Conservation (phyloP, 2,329 filamentous ascomycete species). For the Bipolaris oryzae region DNA sequence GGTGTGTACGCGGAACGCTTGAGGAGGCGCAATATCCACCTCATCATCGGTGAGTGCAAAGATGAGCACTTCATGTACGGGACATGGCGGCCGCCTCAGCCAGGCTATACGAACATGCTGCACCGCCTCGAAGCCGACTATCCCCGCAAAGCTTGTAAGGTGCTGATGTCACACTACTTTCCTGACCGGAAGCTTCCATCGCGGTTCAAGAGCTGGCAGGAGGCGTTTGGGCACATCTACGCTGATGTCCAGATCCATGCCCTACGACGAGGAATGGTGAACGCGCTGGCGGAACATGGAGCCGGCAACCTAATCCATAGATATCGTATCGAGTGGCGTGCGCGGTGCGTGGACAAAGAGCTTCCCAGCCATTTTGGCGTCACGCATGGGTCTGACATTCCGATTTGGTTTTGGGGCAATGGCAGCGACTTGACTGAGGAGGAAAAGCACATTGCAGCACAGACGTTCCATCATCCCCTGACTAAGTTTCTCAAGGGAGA, state of each 20-base stretch:
- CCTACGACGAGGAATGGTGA: conserved; percentile 59
- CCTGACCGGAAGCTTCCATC: conserved; percentile 48
- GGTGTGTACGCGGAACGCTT: conserved; percentile 57
- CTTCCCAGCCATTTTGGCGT: conserved; percentile 58
- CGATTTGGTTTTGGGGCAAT: conserved; percentile 64
- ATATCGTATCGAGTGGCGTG: conserved; percentile 62
- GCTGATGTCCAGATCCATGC: conserved; percentile 63
- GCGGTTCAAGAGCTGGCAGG: conserved; percentile 54
- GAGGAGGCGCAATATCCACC: conserved; percentile 52
- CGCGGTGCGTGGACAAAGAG: conserved; percentile 52
- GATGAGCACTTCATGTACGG: conserved; percentile 62
- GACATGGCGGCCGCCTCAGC: conserved; percentile 55
- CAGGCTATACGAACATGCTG: conserved; percentile 52
- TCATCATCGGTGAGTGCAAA: conserved; percentile 61
- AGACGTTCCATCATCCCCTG: conserved; percentile 48
- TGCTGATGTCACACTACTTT: conserved; percentile 55
- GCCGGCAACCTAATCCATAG: conserved; percentile 56
- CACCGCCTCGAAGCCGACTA: conserved; percentile 61
- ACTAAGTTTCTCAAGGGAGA: conserved; percentile 51
- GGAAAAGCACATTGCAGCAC: conserved; percentile 53
- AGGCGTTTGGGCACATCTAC: conserved; percentile 62
- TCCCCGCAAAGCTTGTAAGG: conserved; percentile 51
- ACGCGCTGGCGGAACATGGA: conserved; percentile 52
- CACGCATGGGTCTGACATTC: conserved; percentile 61
- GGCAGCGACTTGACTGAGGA: conserved; percentile 48